Percentiles rank a stretch among this genome's conserved stretches.
Evolutionary conservation across 2,329 filamentous ascomycete genomes (phyloP).

Genomic region (Escovopsis sp.): DNA sequence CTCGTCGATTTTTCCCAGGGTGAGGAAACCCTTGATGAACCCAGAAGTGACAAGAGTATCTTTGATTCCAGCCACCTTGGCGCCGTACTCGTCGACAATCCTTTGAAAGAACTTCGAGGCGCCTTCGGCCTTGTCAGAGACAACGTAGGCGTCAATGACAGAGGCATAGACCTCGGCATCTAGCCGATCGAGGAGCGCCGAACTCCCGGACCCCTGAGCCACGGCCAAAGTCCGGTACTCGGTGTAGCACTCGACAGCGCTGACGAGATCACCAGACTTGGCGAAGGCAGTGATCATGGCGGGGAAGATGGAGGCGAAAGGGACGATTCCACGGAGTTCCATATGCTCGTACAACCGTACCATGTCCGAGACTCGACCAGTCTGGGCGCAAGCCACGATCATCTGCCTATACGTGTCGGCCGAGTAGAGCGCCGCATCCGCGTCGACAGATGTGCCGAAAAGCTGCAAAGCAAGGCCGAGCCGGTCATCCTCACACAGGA

Average conservation of each 20-base stretch:
- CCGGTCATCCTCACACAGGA: constrained; percentile 75
- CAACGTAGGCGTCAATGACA: constrained; percentile 79
- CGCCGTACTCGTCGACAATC: constrained; percentile 50
- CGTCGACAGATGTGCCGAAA: constrained; percentile 60
- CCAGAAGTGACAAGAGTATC: constrained; percentile 58
- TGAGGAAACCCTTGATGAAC: constrained; percentile 64
- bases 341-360: constrained; percentile 82
- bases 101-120: constrained; percentile 76
- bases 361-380: constrained; percentile 76
- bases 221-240: constrained; percentile 87
- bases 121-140: constrained; percentile 64
- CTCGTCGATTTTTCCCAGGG: constrained; percentile 53
- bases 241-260: constrained; percentile 88
- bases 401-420: constrained; percentile 73
- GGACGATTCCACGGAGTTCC: constrained; percentile 60
- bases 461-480: constrained; percentile 73
- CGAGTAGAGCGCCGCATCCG: constrained; percentile 52
- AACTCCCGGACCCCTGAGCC: constrained; percentile 60
- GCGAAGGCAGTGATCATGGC: constrained; percentile 94
- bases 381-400: constrained; percentile 73
- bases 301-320: constrained; percentile 71
- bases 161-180: constrained; percentile 81
- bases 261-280: constrained; percentile 62
- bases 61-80: constrained; percentile 48
- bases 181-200: constrained; percentile 53